Evolutionary conservation across 116 monocot genomes (phyloP).

Genomic region (Cymodocea nodosa): DNA sequence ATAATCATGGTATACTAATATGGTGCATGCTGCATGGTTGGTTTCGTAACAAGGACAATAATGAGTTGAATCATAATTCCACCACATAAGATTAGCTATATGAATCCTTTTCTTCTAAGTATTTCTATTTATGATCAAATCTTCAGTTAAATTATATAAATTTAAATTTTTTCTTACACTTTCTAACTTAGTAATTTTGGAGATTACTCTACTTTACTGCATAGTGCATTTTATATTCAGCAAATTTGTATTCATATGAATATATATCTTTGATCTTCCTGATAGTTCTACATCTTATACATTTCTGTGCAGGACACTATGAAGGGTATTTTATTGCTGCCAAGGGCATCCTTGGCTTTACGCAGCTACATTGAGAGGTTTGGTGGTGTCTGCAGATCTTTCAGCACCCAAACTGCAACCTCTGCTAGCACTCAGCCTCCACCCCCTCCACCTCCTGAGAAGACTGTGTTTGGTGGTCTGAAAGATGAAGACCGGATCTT

Average conservation of each 20-base stretch:
- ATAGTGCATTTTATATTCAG: too few species aligned
- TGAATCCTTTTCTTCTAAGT: too few species aligned
- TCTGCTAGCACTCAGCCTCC: slow-evolving; percentile 37
- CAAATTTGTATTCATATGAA: background rate
- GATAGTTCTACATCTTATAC: background rate
- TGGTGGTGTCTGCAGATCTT: slow-evolving; percentile 21
- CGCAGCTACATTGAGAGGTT: slow-evolving; percentile 9
- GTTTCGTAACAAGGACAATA: too few species aligned
- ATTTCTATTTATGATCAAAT: too few species aligned
- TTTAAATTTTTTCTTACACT: too few species aligned
- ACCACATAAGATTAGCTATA: too few species aligned
- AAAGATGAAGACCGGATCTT: slow-evolving; percentile 93
- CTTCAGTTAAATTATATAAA: too few species aligned
- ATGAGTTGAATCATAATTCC: too few species aligned
- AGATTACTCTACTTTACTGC: too few species aligned
- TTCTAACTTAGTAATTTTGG: too few species aligned
- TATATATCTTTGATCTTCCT: background rate
- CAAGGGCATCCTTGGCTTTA: slow-evolving; percentile 11
- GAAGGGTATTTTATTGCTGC: slow-evolving; percentile 23
- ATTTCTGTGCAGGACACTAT: slow-evolving; percentile 14
- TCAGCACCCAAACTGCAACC: slow-evolving; percentile 59
- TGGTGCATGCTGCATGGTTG: too few species aligned
- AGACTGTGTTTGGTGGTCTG: slow-evolving; percentile 80
- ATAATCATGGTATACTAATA: too few species aligned
- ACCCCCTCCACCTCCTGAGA: slow-evolving; percentile 74